These are phyloP conservation scores for Suillus clintonianus DNA, from an alignment of 768 basidiomycete species.

Conservation along the genomic window DNA sequence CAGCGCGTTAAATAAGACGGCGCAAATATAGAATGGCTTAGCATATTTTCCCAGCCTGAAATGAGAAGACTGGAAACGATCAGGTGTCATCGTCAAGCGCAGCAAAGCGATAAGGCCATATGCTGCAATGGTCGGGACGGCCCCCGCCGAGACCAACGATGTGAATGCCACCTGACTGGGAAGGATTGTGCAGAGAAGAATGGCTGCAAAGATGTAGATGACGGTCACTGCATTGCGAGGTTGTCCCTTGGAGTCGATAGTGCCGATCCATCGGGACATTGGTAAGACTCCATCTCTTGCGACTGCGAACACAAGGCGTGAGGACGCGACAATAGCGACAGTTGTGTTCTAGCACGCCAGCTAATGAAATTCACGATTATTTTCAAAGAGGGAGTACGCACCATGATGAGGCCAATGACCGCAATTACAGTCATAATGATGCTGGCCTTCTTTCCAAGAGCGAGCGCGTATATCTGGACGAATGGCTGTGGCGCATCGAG, in stretches of 20 bases:
- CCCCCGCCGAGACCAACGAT: constrained; percentile 85
- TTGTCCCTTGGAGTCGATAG: constrained; percentile 69
- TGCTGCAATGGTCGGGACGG: constrained; percentile 83
- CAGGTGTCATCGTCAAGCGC: constrained; percentile 75
- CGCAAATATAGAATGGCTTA: constrained; percentile 66
- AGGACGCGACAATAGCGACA: constrained; percentile 85
- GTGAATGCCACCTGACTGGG: constrained; percentile 92
- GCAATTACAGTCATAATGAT: constrained; percentile 89
- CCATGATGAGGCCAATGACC: constrained; percentile 81
- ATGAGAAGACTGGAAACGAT: constrained; percentile 70
- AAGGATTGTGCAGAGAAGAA: constrained; percentile 82
- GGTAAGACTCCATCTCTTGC: constrained; percentile 94
- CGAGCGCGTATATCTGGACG: constrained; percentile 83
- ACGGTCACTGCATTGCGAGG: constrained; percentile 86
- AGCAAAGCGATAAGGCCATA: constrained; percentile 82
- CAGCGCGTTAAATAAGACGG: constrained; percentile 71
- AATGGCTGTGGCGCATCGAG: constrained; percentile 89
- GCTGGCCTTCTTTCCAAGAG: constrained; percentile 76
- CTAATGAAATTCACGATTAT: not conserved
- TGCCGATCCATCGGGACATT: constrained; percentile 78
- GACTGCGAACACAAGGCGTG: constrained; percentile 87
- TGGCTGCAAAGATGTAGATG: constrained; percentile 77
- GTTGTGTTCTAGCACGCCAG: constrained; percentile 68
- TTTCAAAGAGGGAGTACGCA: constrained; percentile 34
- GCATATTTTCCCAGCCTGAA: constrained; percentile 71